Base-by-base conservation (phyloP, 1,284 basidiomycete species). In the Porodaedalea pini region DNA sequence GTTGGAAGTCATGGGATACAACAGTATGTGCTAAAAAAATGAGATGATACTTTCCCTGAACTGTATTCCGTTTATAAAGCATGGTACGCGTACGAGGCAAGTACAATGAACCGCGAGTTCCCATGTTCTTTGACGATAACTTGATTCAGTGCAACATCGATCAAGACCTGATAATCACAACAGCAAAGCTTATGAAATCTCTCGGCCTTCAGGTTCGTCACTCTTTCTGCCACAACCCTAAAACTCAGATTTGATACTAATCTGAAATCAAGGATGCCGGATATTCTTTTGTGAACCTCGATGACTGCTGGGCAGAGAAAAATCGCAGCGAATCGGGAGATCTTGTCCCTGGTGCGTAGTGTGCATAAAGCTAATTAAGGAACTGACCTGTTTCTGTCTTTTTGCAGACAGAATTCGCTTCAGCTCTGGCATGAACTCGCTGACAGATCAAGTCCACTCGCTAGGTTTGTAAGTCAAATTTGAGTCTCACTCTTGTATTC, bases 231-330 rank as follows among this genome's bases (percentile, higher is more conserved):
- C 19, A 15, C 47, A n/a, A 21, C 15, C 10, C n/a, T 17, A 19
- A 3, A 7, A 39, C 31, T 48, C 40, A 17, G 34, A 10, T 49
- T 59, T 25, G n/a, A 11, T 25, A 5, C 11, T 40, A 4, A 54
- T 15, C 6, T 7, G 7, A 2, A 15, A 23, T 43, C 3, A 56
- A 82, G 79, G 77, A 79, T 55, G 72, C 71, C 31, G 82, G 82
- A 2, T 83, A 83, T 63, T 69, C 74, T 48, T 72, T 78, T 61
- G 68, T 83, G 51, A 83, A 80, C 60, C 65, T 84, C 41, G 82
- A 84, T 58, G 81, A 83, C 57, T 84, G 81, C 62, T 84, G 80
- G 63, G 74, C 80, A 3, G 77, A 80, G 65, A 80, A 77, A 56
- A 67, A 78, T 41, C 71, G 81, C 37, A 78, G 65, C 55, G 61